Evolutionary conservation across 176 grass and related monocot species (phyloP).

Genomic region (Musa acuminata): DNA sequence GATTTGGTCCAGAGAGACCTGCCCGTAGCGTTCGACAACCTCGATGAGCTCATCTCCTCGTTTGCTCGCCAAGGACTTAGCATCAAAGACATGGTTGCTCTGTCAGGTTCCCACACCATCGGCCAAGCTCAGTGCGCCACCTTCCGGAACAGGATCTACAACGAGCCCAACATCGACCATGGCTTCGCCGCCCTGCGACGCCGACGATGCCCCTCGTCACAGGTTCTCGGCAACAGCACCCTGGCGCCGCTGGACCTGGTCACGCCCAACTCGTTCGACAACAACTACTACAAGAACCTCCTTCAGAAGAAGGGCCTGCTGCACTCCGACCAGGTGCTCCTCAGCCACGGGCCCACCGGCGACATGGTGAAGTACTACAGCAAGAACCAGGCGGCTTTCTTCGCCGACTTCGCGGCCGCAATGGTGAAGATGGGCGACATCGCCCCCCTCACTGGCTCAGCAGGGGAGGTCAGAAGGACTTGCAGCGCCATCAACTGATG

Average conservation of each 20-base stretch:
- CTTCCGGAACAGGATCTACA: neutral
- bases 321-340: constrained; percentile 7
- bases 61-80: constrained; percentile 48
- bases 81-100: constrained; percentile 52
- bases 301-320: constrained; percentile 12
- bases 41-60: constrained; percentile 29
- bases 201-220: neutral
- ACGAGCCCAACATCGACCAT: neutral
- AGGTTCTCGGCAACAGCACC: neutral
- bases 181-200: neutral
- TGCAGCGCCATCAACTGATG: neutral
- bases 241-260: neutral
- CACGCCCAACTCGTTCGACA: constrained; percentile 3
- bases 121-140: neutral
- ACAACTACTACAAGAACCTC: constrained; percentile 8
- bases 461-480: neutral
- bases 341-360: neutral
- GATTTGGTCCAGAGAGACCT: constrained; percentile 30
- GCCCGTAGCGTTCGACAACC: constrained; percentile 30
- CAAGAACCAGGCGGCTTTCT: neutral
- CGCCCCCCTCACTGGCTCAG: neutral
- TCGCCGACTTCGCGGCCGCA: neutral
- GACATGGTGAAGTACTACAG: neutral
- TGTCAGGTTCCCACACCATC: constrained; percentile 27
- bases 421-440: constrained; percentile 7